phyloP scores from a whole-genome alignment of 805 yeast species.

The Middelhovenomyces tepae region DNA sequence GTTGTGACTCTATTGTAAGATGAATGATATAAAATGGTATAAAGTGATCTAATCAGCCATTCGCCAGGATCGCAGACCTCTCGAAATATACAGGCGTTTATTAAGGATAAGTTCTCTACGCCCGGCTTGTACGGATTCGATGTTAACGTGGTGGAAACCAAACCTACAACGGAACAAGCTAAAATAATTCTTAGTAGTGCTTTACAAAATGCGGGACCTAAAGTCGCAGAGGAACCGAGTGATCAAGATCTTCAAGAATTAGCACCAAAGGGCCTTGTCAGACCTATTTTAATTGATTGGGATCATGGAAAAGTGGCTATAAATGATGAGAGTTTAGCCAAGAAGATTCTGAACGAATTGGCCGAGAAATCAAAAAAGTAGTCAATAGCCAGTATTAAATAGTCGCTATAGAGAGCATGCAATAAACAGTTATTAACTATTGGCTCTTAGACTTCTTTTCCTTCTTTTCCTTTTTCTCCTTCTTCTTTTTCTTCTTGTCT shows the following conservation, averaged over 20 bases:
- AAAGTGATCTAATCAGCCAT: conserved; percentile 12
- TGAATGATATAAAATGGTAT: not conserved
- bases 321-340: conserved; percentile 35
- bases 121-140: conserved; percentile 20
- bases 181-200: conserved; percentile 12
- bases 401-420: conserved; percentile 2
- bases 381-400: not conserved
- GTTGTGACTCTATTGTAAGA: conserved; percentile 26
- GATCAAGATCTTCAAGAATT: conserved; percentile 12
- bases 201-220: not conserved
- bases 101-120: conserved; percentile 15
- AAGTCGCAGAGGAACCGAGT: conserved; percentile 5
- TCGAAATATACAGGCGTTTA: conserved; percentile 13
- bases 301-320: conserved; percentile 47
- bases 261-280: conserved; percentile 19
- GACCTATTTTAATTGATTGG: conserved; percentile 57
- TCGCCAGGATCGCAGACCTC: conserved; percentile 17
- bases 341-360: conserved; percentile 32
- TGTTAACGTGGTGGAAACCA: conserved; percentile 22
- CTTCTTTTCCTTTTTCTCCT: conserved; percentile 22
- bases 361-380: conserved; percentile 3
- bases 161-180: conserved; percentile 26
- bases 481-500: conserved; percentile 25
- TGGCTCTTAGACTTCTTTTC: conserved; percentile 22
- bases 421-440: conserved; percentile 17